phyloP scores from a whole-genome alignment of 371 early-diverging fungal genomes.

The Blakeslea trispora region DNA sequence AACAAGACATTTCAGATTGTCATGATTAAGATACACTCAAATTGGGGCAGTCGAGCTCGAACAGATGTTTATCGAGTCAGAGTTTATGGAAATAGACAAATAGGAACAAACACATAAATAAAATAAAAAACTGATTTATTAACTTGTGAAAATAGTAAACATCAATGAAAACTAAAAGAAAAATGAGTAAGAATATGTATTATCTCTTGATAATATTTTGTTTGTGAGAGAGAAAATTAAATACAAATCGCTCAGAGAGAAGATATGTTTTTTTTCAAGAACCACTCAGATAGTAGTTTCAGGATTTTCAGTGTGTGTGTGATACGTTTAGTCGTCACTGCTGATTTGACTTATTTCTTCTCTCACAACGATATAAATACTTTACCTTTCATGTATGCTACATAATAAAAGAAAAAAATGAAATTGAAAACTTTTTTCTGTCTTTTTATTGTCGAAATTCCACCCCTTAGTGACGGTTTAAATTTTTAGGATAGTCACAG shows the following conservation, averaged over 20 bases:
- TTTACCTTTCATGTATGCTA: constrained; percentile 5
- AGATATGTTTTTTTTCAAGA: constrained; percentile 20
- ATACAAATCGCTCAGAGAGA: constrained; percentile 20
- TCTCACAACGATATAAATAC: neutral
- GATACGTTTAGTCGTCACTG: constrained; percentile 25
- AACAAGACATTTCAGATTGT: constrained; percentile 24
- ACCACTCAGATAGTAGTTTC: constrained; percentile 16
- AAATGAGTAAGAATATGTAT: too few species aligned
- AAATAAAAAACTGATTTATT: too few species aligned
- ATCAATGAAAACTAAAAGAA: too few species aligned
- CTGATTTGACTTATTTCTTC: neutral
- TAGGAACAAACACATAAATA: too few species aligned
- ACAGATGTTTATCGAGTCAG: constrained; percentile 83
- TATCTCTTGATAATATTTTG: neutral
- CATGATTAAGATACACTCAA: constrained; percentile 57
- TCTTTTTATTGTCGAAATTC: neutral
- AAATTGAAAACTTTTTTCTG: neutral
- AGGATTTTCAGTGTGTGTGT: constrained; percentile 30
- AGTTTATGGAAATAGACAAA: too few species aligned
- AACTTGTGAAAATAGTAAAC: too few species aligned
- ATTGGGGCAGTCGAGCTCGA: constrained; percentile 74
- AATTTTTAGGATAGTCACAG: neutral
- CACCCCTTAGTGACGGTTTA: constrained; percentile 4
- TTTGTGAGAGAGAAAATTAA: neutral
- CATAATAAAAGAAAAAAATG: neutral